Conservation (phyloP, 2,329 filamentous ascomycete genomes). For the Clarireedia hainanense region DNA sequence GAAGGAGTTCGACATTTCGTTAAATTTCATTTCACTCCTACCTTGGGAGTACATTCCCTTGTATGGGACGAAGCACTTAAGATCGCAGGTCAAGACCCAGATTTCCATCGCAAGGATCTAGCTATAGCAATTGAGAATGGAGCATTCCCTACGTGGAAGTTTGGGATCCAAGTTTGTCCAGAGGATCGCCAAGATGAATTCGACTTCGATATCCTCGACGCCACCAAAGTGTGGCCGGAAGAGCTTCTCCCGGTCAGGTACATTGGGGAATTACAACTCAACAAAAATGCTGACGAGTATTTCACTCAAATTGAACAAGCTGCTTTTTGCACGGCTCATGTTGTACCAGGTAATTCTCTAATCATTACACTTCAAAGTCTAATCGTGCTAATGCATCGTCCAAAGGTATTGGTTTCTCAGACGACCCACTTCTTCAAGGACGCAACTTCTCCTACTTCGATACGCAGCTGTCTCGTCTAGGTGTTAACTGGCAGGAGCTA, state of each 20-base stretch:
- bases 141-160: conserved; percentile 68
- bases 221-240: conserved; percentile 82
- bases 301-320: conserved; percentile 78
- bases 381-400: not conserved
- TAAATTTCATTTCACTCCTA: conserved; percentile 71
- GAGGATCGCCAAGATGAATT: conserved; percentile 58
- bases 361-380: conserved; percentile 20
- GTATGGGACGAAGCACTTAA: conserved; percentile 69
- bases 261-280: conserved; percentile 72
- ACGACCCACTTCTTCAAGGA: conserved; percentile 67
- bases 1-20: conserved; percentile 14
- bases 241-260: conserved; percentile 67
- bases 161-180: conserved; percentile 71
- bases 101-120: conserved; percentile 75
- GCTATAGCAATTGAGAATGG: conserved; percentile 66
- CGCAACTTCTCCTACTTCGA: conserved; percentile 63
- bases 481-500: conserved; percentile 68
- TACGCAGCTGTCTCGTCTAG: conserved; percentile 62
- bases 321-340: conserved; percentile 73
- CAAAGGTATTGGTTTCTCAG: conserved; percentile 62
- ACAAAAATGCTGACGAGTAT: conserved; percentile 72
- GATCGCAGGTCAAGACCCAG: conserved; percentile 60
- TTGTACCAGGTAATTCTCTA: conserved; percentile 70
- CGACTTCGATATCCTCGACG: conserved; percentile 69
- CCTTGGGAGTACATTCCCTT: conserved; percentile 61